phyloP scores from a whole-genome alignment of 495 filamentous ascomycete species.

The Penicillium tannophilum region DNA sequence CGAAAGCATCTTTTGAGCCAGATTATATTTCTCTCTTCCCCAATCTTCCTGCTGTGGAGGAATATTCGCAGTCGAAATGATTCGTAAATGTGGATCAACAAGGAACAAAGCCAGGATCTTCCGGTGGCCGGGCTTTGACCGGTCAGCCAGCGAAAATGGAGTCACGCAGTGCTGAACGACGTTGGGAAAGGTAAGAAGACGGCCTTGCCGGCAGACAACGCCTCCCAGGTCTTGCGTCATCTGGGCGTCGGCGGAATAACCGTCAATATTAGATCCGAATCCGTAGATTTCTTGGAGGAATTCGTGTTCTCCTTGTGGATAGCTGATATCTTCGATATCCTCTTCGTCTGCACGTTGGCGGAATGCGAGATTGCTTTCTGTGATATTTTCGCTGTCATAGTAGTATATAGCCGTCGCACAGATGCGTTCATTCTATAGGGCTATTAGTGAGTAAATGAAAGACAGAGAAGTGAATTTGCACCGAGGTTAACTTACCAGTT shows the following conservation, averaged over 20 bases:
- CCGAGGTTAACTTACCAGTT: conserved; percentile 32
- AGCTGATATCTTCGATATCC: conserved; percentile 13
- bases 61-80: conserved; percentile 58
- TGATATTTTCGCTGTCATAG: conserved; percentile 64
- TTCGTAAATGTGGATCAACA: conserved; percentile 52
- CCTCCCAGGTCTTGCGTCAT: conserved; percentile 41
- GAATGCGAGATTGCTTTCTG: conserved; percentile 53
- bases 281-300: conserved; percentile 36
- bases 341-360: conserved; percentile 35
- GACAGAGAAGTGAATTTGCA: background rate
- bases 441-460: background rate
- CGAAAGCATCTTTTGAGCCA: background rate
- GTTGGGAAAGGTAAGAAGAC: conserved; percentile 38
- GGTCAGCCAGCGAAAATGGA: conserved; percentile 50
- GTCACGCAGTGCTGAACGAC: conserved; percentile 54
- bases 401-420: conserved; percentile 62
- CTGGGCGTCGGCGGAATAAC: conserved; percentile 5
- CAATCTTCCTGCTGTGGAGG: conserved; percentile 54
- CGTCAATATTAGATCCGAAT: conserved; percentile 10
- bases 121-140: conserved; percentile 53
- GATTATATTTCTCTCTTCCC: conserved; percentile 23
- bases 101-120: conserved; percentile 60
- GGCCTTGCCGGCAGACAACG: conserved; percentile 32
- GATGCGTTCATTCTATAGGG: conserved; percentile 55
- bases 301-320: conserved; percentile 29